Conservation (phyloP, 2,329 filamentous ascomycete genomes). For the Aspergillus sojae region DNA sequence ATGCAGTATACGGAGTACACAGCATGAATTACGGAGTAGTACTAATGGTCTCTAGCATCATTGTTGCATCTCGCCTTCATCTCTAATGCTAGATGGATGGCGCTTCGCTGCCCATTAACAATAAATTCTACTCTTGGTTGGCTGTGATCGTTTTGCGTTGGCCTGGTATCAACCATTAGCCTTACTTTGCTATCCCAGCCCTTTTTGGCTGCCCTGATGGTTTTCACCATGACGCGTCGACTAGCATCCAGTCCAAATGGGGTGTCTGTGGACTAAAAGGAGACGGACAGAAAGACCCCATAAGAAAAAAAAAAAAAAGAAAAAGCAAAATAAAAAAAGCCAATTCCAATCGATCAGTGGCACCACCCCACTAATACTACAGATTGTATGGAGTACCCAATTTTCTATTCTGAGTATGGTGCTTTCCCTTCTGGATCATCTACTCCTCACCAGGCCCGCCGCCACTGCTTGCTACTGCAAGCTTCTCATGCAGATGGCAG, state of each 20-base stretch:
- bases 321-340: conserved; percentile 15
- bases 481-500: conserved; percentile 32
- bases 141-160: neutral
- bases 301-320: conserved; percentile 5
- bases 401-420: conserved; percentile 24
- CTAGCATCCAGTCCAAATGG: conserved; percentile 1
- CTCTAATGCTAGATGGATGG: neutral
- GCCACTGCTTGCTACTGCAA: conserved; percentile 32
- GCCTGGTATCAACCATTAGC: conserved; percentile 5
- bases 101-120: conserved; percentile 1
- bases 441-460: conserved; percentile 24
- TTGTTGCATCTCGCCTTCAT: neutral
- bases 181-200: neutral
- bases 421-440: conserved; percentile 28
- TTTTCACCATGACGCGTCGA: neutral
- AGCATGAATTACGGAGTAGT: neutral
- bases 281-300: neutral
- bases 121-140: neutral
- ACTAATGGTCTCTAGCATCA: conserved; percentile 2
- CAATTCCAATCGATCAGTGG: conserved; percentile 26
- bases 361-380: conserved; percentile 26
- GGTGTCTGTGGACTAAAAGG: neutral
- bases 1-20: neutral
- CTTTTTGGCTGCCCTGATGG: neutral
- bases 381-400: conserved; percentile 23